phyloP scores from a whole-genome alignment of 2,329 filamentous ascomycete genomes.

The Metarhizium robertsii region DNA sequence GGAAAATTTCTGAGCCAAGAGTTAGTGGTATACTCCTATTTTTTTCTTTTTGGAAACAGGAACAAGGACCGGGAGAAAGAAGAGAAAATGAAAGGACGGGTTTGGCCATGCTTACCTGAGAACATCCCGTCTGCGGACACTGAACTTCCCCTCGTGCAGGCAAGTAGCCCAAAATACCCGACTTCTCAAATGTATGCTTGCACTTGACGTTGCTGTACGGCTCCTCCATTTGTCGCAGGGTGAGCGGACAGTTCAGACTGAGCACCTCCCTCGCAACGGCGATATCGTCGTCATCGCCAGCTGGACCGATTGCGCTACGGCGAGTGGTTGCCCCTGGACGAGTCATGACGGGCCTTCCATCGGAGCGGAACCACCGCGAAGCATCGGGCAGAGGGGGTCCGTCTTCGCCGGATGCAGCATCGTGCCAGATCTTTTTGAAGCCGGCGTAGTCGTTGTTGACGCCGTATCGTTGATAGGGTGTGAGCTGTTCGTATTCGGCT shows the following conservation, averaged over 20 bases:
- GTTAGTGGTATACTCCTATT: neutral
- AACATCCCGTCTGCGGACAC: constrained; percentile 60
- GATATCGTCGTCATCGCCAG: constrained; percentile 58
- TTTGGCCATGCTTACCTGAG: constrained; percentile 32
- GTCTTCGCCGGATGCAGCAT: constrained; percentile 38
- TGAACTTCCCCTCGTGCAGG: constrained; percentile 31
- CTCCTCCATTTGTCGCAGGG: constrained; percentile 52
- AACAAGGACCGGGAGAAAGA: neutral
- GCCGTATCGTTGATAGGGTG: constrained; percentile 39
- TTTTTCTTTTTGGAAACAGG: neutral
- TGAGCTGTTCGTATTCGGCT: constrained; percentile 32
- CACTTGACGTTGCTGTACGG: constrained; percentile 60
- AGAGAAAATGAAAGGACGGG: neutral
- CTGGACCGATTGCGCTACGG: constrained; percentile 10
- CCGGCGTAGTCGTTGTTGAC: constrained; percentile 48
- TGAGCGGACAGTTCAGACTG: constrained; percentile 62
- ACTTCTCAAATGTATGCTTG: constrained; percentile 63
- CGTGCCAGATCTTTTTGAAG: constrained; percentile 52
- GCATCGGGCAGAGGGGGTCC: constrained; percentile 43
- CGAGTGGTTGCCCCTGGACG: constrained; percentile 7
- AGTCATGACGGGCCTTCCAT: constrained; percentile 32
- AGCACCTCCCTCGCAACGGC: constrained; percentile 54
- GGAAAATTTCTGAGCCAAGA: constrained; percentile 32
- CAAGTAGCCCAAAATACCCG: constrained; percentile 49
- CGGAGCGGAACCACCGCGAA: constrained; percentile 41